Evolutionary conservation across 2,329 filamentous ascomycete species (phyloP).

Genomic region (Fusarium decemcellulare): DNA sequence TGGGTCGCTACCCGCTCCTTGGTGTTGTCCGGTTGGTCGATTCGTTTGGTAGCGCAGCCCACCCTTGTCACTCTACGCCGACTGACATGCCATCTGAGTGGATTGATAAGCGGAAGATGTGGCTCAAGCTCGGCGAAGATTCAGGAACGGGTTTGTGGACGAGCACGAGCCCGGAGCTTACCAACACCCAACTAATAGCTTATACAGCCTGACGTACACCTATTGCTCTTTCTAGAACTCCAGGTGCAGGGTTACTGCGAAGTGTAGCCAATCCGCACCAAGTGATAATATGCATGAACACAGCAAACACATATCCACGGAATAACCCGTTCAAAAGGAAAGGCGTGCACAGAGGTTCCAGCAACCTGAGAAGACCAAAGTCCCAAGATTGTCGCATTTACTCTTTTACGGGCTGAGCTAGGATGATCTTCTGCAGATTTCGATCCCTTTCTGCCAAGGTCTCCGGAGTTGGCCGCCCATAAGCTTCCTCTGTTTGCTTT

Average conservation of each 20-base stretch:
- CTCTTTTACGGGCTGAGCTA: slow-evolving; percentile 21
- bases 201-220: no score
- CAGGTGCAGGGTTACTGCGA: no score
- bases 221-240: no score
- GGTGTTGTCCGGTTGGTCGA: not conserved
- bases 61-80: no score
- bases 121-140: no score
- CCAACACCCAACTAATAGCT: not conserved
- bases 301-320: no score
- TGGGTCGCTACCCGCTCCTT: not conserved
- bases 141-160: not conserved
- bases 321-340: not conserved
- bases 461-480: slow-evolving; percentile 22
- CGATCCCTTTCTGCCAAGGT: slow-evolving; percentile 26
- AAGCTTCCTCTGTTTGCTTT: slow-evolving; percentile 21
- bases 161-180: not conserved
- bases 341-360: not conserved
- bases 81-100: no score
- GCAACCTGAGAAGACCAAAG: no score
- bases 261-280: no score
- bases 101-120: not conserved
- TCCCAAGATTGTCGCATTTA: not conserved
- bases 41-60: not conserved
- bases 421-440: slow-evolving; percentile 30
- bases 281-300: no score